These are phyloP conservation scores for Globisporangium cederbergense DNA, from an alignment of 352 stramenopile genomes.

Conservation along the genomic window DNA sequence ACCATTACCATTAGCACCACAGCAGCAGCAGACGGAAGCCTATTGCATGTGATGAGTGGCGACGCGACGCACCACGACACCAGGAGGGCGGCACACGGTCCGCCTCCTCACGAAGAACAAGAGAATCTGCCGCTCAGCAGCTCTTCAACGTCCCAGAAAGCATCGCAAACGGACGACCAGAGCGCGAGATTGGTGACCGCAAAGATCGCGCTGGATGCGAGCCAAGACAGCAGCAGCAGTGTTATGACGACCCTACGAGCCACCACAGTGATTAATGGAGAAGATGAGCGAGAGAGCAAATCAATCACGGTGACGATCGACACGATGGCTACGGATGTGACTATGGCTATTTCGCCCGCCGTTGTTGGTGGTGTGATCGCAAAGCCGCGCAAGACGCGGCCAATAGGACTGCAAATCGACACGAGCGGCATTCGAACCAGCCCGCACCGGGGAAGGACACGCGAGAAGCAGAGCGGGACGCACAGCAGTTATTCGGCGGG, in stretches of 20 bases:
- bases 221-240: background rate
- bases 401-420: conserved; percentile 10
- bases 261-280: background rate
- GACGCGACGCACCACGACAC: background rate
- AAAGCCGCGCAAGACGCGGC: background rate
- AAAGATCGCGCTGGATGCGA: conserved; percentile 3
- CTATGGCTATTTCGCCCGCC: background rate
- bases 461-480: conserved; percentile 5
- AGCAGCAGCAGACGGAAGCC: background rate
- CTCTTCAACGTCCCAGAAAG: background rate
- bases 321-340: background rate
- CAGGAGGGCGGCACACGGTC: background rate
- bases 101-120: background rate
- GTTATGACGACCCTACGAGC: background rate
- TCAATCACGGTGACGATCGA: background rate
- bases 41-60: conserved; percentile 8
- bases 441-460: background rate
- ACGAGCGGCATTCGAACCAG: conserved; percentile 5
- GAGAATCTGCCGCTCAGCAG: background rate
- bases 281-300: background rate
- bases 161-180: conserved; percentile 2
- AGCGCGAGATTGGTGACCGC: background rate
- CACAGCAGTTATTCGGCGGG: conserved; percentile 3
- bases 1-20: background rate
- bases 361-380: background rate